phyloP scores from a whole-genome alignment of 1,284 basidiomycete species.

The Tilletia caries region DNA sequence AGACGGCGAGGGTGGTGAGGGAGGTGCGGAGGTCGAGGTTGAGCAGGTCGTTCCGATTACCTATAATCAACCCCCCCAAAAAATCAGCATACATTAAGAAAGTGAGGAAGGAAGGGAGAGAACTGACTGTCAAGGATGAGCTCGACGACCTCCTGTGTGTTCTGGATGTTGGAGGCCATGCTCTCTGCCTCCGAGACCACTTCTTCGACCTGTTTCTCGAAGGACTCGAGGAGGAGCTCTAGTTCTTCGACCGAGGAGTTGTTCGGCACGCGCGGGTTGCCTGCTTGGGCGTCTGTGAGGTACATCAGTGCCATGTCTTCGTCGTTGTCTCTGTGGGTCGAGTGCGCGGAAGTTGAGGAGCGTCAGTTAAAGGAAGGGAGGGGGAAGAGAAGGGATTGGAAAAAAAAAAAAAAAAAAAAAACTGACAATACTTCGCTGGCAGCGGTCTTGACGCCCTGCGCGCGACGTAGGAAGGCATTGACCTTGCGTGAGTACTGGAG shows the following conservation, averaged over 20 bases:
- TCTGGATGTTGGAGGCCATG: conserved; percentile 64
- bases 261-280: conserved; percentile 19
- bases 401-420: not conserved
- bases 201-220: conserved; percentile 67
- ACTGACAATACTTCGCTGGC: conserved; percentile 35
- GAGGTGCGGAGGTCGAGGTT: conserved; percentile 86
- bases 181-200: conserved; percentile 40
- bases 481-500: conserved; percentile 43
- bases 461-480: conserved; percentile 33
- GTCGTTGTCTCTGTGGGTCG: conserved; percentile 38
- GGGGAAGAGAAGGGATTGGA: not conserved
- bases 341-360: too few relatives aligned
- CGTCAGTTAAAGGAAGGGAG: too few relatives aligned
- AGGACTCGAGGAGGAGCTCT: conserved; percentile 86
- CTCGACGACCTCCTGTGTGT: conserved; percentile 95
- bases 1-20: conserved; percentile 89
- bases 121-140: conserved; percentile 82
- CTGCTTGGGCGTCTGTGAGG: conserved; percentile 57
- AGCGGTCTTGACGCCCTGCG: conserved; percentile 36
- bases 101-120: not conserved
- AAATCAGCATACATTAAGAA: not conserved
- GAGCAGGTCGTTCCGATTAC: conserved; percentile 83
- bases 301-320: conserved; percentile 80
- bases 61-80: not conserved
- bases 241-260: conserved; percentile 61